Conservation (phyloP, 2,329 filamentous ascomycete genomes). For the Diplodia corticola region DNA sequence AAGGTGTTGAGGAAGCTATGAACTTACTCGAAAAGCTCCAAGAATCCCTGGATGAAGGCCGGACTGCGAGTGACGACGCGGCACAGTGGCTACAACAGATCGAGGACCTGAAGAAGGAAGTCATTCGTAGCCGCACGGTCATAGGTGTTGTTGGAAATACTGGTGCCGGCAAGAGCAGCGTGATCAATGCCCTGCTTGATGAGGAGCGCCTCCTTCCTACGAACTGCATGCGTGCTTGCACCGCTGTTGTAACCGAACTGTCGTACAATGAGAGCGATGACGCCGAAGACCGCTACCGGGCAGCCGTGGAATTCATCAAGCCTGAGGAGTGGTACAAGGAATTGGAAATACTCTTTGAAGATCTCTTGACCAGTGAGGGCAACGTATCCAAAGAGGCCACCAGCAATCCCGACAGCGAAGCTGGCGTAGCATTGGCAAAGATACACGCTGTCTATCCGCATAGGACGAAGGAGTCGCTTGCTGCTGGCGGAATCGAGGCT, state of each 20-base stretch:
- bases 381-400: slow-evolving; percentile 39
- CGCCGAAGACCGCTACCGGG: slow-evolving; percentile 48
- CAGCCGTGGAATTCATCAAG: slow-evolving; percentile 60
- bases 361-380: slow-evolving; percentile 48
- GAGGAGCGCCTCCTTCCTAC: slow-evolving; percentile 59
- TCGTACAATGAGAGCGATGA: slow-evolving; percentile 54
- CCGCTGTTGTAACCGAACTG: slow-evolving; percentile 62
- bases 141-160: slow-evolving; percentile 64
- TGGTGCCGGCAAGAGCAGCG: slow-evolving; percentile 61
- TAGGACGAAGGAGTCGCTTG: slow-evolving; percentile 44
- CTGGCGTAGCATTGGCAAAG: slow-evolving; percentile 53
- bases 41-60: slow-evolving; percentile 32
- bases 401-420: slow-evolving; percentile 45
- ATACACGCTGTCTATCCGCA: slow-evolving; percentile 52
- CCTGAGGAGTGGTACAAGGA: slow-evolving; percentile 56
- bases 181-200: slow-evolving; percentile 65
- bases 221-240: slow-evolving; percentile 63
- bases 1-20: slow-evolving; percentile 42
- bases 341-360: slow-evolving; percentile 50
- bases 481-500: slow-evolving; percentile 43
- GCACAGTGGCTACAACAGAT: slow-evolving; percentile 46
- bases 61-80: slow-evolving; percentile 32
- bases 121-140: slow-evolving; percentile 46
- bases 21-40: slow-evolving; percentile 40
- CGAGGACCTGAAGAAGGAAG: slow-evolving; percentile 43